phyloP scores from a whole-genome alignment of 805 yeast species.

The Jamesozyma jinghongensis region DNA sequence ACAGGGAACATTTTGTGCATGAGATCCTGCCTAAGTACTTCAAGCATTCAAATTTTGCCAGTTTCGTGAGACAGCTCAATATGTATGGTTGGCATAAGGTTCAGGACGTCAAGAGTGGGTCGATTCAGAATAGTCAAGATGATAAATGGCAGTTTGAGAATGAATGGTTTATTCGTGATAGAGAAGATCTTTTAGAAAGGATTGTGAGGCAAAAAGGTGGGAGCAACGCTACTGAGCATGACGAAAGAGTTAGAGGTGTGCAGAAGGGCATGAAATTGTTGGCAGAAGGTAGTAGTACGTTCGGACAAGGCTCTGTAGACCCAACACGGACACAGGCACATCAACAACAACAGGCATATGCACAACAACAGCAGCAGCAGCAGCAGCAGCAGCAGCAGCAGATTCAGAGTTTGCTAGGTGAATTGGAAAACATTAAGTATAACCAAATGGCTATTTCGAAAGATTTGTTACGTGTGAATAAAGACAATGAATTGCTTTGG shows the following conservation, averaged over 20 bases:
- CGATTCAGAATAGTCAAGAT: conserved; percentile 49
- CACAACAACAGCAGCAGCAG: conserved; percentile 8
- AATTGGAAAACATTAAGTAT: conserved; percentile 63
- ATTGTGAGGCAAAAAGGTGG: conserved; percentile 62
- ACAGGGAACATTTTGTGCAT: conserved; percentile 76
- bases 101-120: conserved; percentile 79
- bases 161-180: conserved; percentile 63
- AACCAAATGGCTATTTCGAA: conserved; percentile 77
- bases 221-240: not conserved
- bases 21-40: conserved; percentile 81
- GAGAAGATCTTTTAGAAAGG: conserved; percentile 77
- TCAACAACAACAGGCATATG: conserved; percentile 10
- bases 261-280: not conserved
- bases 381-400: conserved; percentile 1
- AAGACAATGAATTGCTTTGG: conserved; percentile 88
- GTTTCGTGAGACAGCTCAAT: conserved; percentile 90
- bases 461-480: conserved; percentile 71
- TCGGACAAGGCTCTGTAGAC: not conserved
- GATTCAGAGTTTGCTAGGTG: conserved; percentile 41
- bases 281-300: not conserved
- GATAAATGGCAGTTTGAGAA: conserved; percentile 87
- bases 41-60: conserved; percentile 91
- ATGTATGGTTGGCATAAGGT: conserved; percentile 99
- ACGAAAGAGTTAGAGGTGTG: not conserved
- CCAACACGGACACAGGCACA: conserved; percentile 5